A percentile compares a stretch with the other conserved stretches of the same genome.
phyloP scores from a whole-genome alignment of 2,329 filamentous ascomycete genomes.

The Camillea tinctor region DNA sequence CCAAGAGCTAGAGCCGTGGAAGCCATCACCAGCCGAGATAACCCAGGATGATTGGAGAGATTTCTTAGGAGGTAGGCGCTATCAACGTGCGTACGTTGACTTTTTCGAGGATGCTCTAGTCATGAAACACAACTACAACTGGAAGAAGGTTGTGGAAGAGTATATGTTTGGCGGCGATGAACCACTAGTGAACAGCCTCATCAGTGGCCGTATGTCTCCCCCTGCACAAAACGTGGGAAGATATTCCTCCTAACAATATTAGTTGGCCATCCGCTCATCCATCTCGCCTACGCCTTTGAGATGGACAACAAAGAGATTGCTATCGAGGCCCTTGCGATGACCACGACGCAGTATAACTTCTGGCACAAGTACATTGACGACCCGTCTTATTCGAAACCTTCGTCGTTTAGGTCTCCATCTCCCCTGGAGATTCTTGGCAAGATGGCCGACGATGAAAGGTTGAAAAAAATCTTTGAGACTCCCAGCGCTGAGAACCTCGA shows the following conservation, averaged over 20 bases:
- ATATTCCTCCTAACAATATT: slow-evolving; percentile 26
- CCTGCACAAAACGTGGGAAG: slow-evolving; percentile 5
- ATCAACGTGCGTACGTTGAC: slow-evolving; percentile 88
- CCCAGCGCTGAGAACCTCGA: slow-evolving; percentile 63
- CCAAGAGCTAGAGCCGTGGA: slow-evolving; percentile 74
- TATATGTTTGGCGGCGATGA: slow-evolving; percentile 73
- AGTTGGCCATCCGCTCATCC: slow-evolving; percentile 92
- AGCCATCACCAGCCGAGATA: slow-evolving; percentile 80
- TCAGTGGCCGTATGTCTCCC: slow-evolving; percentile 67
- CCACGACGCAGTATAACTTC: slow-evolving; percentile 57
- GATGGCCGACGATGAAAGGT: slow-evolving; percentile 65
- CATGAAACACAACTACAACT: slow-evolving; percentile 71
- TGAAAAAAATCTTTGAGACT: slow-evolving; percentile 64
- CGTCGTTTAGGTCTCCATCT: slow-evolving; percentile 59
- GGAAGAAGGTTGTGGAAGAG: slow-evolving; percentile 72
- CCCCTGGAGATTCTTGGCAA: slow-evolving; percentile 70
- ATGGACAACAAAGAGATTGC: slow-evolving; percentile 80
- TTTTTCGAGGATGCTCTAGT: slow-evolving; percentile 94
- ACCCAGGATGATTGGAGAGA: slow-evolving; percentile 82
- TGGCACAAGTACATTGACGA: slow-evolving; percentile 71
- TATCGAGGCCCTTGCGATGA: slow-evolving; percentile 80
- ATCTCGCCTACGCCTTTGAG: slow-evolving; percentile 92
- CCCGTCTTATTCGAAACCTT: slow-evolving; percentile 64
- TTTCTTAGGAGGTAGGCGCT: slow-evolving; percentile 73
- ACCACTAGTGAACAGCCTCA: slow-evolving; percentile 77